phyloP scores from a whole-genome alignment of 108 stramenopile species.

The Conticribra weissflogii region DNA sequence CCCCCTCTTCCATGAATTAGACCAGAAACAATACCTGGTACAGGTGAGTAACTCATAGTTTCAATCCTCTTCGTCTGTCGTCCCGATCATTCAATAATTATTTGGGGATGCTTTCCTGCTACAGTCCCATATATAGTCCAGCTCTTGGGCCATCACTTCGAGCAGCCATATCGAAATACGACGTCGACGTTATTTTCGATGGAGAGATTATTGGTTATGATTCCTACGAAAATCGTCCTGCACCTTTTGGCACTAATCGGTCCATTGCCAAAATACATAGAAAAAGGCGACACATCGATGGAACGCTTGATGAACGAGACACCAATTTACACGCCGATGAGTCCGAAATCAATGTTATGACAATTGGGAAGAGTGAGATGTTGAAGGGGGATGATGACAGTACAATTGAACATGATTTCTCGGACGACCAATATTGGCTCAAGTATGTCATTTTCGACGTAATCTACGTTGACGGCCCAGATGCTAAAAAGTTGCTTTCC shows the following conservation, averaged over 20 bases:
- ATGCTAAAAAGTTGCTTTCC: conserved; percentile 53
- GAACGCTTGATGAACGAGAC: conserved; percentile 72
- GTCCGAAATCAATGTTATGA: conserved; percentile 47
- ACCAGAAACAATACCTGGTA: conserved; percentile 49
- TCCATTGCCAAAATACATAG: conserved; percentile 68
- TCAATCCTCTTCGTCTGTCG: background rate
- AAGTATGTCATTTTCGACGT: conserved; percentile 75
- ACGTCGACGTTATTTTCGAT: conserved; percentile 83
- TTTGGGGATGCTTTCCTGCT: conserved; percentile 12
- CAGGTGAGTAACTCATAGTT: too few species aligned
- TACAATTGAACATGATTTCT: conserved; percentile 17
- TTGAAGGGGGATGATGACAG: conserved; percentile 9
- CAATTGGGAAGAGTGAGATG: conserved; percentile 19
- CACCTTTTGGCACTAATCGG: conserved; percentile 83
- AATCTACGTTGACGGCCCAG: conserved; percentile 70
- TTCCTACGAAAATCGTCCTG: conserved; percentile 47
- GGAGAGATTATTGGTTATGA: conserved; percentile 87
- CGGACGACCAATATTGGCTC: conserved; percentile 66
- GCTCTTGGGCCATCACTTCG: conserved; percentile 79
- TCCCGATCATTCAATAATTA: background rate
- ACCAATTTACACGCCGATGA: conserved; percentile 57
- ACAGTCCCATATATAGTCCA: conserved; percentile 73
- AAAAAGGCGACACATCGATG: conserved; percentile 49
- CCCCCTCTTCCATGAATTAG: background rate
- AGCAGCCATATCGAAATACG: conserved; percentile 57